Conservation (phyloP, 257 asterid species). For the Solanum ahanhuiri region DNA sequence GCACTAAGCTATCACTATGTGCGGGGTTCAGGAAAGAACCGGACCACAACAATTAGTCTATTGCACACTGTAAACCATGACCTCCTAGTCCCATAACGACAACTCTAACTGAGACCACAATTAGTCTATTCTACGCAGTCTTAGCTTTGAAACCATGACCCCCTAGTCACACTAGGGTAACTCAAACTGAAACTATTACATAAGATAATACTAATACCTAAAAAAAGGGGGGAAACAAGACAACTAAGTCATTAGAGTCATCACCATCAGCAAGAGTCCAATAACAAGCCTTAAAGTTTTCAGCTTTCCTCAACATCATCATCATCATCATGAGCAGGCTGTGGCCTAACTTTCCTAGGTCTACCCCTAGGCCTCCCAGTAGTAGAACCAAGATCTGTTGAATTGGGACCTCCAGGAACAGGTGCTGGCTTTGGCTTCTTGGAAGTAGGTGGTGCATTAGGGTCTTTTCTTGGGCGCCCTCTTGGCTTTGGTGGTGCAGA, state of each 20-base stretch:
- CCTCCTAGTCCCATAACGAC: neutral
- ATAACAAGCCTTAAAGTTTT: neutral
- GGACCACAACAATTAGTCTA: neutral
- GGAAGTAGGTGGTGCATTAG: slow-evolving; percentile 55
- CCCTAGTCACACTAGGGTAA: neutral
- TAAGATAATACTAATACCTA: neutral
- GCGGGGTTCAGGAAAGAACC: neutral
- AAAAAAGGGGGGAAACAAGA: neutral
- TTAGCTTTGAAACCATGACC: neutral
- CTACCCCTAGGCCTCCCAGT: slow-evolving; percentile 73
- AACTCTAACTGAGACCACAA: too few relatives aligned
- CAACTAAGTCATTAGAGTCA: neutral
- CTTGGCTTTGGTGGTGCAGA: slow-evolving; percentile 44
- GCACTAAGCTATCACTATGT: neutral
- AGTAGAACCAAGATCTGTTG: neutral
- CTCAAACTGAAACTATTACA: neutral
- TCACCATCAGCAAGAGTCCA: slow-evolving; percentile 3
- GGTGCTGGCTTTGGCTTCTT: slow-evolving; percentile 52
- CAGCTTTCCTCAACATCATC: slow-evolving; percentile 7
- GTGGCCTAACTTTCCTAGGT: slow-evolving; percentile 62
- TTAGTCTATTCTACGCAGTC: neutral
- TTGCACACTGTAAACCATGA: neutral
- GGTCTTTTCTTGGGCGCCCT: slow-evolving; percentile 79
- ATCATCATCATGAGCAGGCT: slow-evolving; percentile 33
- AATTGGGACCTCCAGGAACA: slow-evolving; percentile 13